Conservation (phyloP, 345 rosid genomes). For the Euphorbia pulcherrima region DNA sequence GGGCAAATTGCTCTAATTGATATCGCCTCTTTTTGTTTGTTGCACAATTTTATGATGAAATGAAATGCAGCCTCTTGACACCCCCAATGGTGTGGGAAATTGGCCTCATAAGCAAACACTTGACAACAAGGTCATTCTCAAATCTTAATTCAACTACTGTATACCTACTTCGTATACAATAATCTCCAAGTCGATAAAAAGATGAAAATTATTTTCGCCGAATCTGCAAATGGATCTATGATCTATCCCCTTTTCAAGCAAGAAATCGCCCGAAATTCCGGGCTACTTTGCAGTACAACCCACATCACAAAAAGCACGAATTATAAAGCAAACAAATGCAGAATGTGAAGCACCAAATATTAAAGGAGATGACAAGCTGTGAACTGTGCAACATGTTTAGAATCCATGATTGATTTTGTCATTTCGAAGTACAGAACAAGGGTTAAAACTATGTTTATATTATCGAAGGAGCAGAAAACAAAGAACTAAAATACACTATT, state of each 20-base stretch:
- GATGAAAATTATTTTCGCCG: neutral
- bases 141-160: neutral
- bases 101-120: neutral
- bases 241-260: constrained; percentile 11
- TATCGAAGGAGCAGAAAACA: neutral
- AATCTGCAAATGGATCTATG: neutral
- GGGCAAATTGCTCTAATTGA: no score
- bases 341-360: constrained; percentile 14
- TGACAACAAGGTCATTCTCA: neutral
- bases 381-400: constrained; percentile 18
- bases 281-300: neutral
- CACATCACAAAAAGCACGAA: neutral
- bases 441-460: neutral
- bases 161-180: neutral
- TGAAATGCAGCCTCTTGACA: no score
- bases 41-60: no score
- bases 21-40: no score
- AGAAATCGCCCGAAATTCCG: neutral
- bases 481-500: constrained; percentile 1
- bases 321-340: neutral
- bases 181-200: neutral
- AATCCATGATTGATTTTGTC: constrained; percentile 14
- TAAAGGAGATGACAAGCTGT: constrained; percentile 21
- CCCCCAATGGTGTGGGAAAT: neutral
- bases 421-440: neutral